Conservation (phyloP, 495 filamentous ascomycete species). For the Staphylotrichum longicolle region DNA sequence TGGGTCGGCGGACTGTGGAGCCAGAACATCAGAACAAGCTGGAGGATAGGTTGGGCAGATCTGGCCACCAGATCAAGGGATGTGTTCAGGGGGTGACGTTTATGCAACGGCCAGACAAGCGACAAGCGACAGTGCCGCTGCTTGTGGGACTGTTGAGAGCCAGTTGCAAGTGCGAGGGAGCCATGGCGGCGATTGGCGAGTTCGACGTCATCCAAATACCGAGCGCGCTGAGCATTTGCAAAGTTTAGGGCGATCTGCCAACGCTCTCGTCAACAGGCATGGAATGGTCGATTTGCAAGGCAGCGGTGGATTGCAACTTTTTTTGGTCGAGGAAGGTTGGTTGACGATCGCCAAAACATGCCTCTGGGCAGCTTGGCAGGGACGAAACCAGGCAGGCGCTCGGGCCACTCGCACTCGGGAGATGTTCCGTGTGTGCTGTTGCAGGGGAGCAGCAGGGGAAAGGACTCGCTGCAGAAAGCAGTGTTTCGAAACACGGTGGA, state of each 20-base stretch:
- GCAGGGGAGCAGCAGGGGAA: too few relatives aligned
- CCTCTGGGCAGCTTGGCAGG: constrained; percentile 6
- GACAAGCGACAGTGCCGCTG: not conserved
- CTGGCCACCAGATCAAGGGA: constrained; percentile 18
- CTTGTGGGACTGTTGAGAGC: not conserved
- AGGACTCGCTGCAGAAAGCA: constrained; percentile 8
- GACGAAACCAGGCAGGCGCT: not conserved
- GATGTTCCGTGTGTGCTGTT: not conserved
- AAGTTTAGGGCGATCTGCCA: not conserved
- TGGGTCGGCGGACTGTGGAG: not conserved
- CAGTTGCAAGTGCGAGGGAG: not conserved
- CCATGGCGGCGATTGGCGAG: not conserved
- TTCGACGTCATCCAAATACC: constrained; percentile 7
- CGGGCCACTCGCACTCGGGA: not conserved
- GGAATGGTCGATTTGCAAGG: not conserved
- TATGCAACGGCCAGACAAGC: constrained; percentile 22
- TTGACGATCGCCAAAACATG: constrained; percentile 13
- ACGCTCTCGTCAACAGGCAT: not conserved
- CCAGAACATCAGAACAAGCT: constrained; percentile 15
- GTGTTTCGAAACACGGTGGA: constrained; percentile 28
- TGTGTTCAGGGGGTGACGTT: constrained; percentile 18
- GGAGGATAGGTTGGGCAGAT: constrained; percentile 15
- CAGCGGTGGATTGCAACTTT: constrained; percentile 2
- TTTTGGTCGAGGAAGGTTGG: constrained; percentile 8
- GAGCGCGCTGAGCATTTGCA: not conserved